Evolutionary conservation across 352 stramenopile species (phyloP).

Genomic region (Phytophthora constricta): DNA sequence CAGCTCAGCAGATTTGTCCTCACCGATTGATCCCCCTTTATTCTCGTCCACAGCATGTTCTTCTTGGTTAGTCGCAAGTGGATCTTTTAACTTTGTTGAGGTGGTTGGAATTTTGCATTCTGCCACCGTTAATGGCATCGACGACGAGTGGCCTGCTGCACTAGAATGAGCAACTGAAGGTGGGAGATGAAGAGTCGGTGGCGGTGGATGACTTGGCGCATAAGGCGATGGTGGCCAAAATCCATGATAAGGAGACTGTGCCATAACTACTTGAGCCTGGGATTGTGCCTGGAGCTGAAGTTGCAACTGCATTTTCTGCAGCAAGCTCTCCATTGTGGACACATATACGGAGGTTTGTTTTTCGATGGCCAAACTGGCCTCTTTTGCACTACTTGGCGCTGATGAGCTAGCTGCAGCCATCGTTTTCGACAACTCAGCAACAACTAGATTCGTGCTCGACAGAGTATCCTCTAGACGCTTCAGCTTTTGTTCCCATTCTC

Average conservation of each 20-base stretch:
- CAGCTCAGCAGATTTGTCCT: conserved; percentile 8
- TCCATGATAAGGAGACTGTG: conserved; percentile 30
- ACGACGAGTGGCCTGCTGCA: not conserved
- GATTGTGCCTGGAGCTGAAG: conserved; percentile 51
- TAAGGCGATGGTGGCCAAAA: conserved; percentile 38
- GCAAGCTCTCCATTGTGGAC: conserved; percentile 55
- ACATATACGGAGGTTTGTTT: conserved; percentile 46
- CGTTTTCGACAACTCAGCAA: conserved; percentile 24
- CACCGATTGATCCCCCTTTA: not conserved
- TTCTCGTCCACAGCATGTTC: conserved; percentile 5
- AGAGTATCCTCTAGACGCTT: conserved; percentile 36
- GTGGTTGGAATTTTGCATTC: not conserved
- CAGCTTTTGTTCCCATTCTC: conserved; percentile 34
- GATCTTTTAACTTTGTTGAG: not conserved
- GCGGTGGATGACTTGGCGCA: conserved; percentile 13
- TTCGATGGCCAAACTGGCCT: conserved; percentile 31
- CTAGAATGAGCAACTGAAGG: too few relatives aligned
- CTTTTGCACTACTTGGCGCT: conserved; percentile 16
- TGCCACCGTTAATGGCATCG: not conserved
- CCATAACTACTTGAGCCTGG: conserved; percentile 31
- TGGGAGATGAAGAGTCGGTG: conserved; percentile 23
- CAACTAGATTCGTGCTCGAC: conserved; percentile 19
- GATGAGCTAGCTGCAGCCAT: conserved; percentile 10
- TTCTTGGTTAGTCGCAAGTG: not conserved
- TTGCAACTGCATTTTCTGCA: conserved; percentile 75